Base-by-base conservation (phyloP, 306 rosid species). In the Hippophae gyantsensis region DNA sequence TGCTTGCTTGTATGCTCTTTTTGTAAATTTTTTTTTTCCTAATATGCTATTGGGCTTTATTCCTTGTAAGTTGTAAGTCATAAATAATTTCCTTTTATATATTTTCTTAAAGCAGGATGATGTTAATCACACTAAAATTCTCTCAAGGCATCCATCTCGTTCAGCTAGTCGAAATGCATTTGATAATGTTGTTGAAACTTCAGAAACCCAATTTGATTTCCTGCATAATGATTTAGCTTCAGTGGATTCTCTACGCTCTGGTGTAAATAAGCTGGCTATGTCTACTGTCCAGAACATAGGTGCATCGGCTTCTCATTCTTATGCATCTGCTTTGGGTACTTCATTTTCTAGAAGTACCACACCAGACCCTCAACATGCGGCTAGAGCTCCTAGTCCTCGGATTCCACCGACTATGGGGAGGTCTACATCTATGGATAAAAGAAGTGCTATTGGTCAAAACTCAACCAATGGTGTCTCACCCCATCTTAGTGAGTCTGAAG, bases 351-450 rank as follows among this genome's bases (percentile, higher is more conserved):
- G 96, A 82, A 85, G 95, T 73, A 75, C 78, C 42, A 92, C 99
- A 55, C 96, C 99, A 25, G 98, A 92, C 65, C 87, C 94, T 7
- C 96, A 86, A 65, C 74, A 73, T 49, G 67, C 80, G 61, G 78
- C 89, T 41, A 78, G 98, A 75, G 95, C 93, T 68, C 88, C 96
- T 11, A 88, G 99, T 79, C 99, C 96, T 49, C 82, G 92, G 42
- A 80, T 74, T 73, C 81, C 93, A 27, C 84, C 84, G 8, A 89
- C 83, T 55, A 95, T 95, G 38, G 89, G 92, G 42, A 75, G 96
- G 74, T 68, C 62, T 52, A 58, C 65, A 72, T 64, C 88, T 32
- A 54, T 78, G 23, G 95, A 87, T 32, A 90, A 78, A 77, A 85
- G 94, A 74, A 69, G 69, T 49, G 68, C 65, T 11, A 14, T 57